Percentiles rank a stretch among this genome's conserved stretches.
phyloP scores from a whole-genome alignment of 2,329 filamentous ascomycete genomes.

The Penicillium sp. region DNA sequence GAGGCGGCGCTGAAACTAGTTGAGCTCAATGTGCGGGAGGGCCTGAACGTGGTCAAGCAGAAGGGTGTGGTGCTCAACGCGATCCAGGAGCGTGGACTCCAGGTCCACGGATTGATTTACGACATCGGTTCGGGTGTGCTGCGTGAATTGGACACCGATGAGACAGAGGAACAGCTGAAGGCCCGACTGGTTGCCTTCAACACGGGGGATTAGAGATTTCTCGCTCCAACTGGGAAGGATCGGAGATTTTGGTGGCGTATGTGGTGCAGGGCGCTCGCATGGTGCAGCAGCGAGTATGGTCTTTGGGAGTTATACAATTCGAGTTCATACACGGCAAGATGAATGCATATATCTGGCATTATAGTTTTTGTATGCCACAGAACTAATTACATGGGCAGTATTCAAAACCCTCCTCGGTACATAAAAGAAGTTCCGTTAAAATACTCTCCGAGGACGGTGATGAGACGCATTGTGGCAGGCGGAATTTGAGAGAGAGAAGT shows the following conservation, averaged over 20 bases:
- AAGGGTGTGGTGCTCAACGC: conserved; percentile 69
- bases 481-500: too few relatives aligned
- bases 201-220: conserved; percentile 23
- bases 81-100: conserved; percentile 65
- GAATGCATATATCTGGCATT: too few relatives aligned
- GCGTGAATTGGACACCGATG: conserved; percentile 51
- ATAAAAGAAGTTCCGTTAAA: too few relatives aligned
- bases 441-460: too few relatives aligned
- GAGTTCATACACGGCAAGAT: too few relatives aligned
- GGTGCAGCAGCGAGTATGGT: not conserved
- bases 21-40: conserved; percentile 71
- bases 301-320: not conserved
- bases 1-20: conserved; percentile 62
- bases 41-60: conserved; percentile 64
- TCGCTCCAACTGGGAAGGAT: too few relatives aligned
- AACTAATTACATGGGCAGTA: too few relatives aligned
- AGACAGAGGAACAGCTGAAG: conserved; percentile 41
- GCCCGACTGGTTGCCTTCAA: conserved; percentile 43
- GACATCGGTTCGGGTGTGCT: conserved; percentile 60
- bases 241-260: conserved; percentile 9
- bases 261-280: not conserved
- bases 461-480: too few relatives aligned
- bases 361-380: too few relatives aligned
- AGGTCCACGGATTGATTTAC: conserved; percentile 76
- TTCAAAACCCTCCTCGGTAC: too few relatives aligned